Percentiles rank a stretch among this genome's conserved stretches.
phyloP scores from a whole-genome alignment of 345 rosid species.

The Nasturtium officinale region DNA sequence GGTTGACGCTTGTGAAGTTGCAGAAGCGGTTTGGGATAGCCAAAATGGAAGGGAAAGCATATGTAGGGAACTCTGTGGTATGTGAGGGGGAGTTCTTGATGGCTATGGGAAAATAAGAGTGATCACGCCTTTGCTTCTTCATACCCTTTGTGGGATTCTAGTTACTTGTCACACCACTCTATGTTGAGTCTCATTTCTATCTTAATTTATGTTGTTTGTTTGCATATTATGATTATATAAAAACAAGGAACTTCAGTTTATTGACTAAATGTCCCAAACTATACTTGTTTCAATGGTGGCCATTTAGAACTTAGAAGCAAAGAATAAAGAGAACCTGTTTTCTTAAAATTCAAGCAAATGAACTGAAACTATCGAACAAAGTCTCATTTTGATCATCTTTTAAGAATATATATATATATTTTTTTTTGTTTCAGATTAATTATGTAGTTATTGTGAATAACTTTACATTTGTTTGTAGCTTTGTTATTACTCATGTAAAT shows the following conservation, averaged over 20 bases:
- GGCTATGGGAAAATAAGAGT: slow-evolving; percentile 69
- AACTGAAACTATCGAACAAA: background rate
- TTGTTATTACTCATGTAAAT: background rate
- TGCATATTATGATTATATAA: background rate
- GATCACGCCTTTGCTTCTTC: slow-evolving; percentile 26
- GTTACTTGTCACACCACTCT: background rate
- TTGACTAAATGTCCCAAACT: background rate
- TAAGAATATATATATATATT: no score
- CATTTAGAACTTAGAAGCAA: background rate
- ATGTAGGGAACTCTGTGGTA: slow-evolving; percentile 76
- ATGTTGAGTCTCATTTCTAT: slow-evolving; percentile 14
- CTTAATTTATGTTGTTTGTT: slow-evolving; percentile 7
- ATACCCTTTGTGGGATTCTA: slow-evolving; percentile 1
- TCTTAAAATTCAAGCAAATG: background rate
- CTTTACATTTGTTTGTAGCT: background rate
- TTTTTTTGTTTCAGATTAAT: background rate
- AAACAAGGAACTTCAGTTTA: background rate
- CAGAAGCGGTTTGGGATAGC: slow-evolving; percentile 92
- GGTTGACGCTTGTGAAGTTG: slow-evolving; percentile 85
- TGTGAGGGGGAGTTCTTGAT: slow-evolving; percentile 95
- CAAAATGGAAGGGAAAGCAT: slow-evolving; percentile 98
- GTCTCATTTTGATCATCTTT: background rate
- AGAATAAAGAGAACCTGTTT: background rate
- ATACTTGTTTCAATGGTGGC: background rate
- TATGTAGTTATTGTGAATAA: background rate